A percentile compares a stretch with the other conserved stretches of the same genome.
phyloP scores from a whole-genome alignment of 805 yeast species.

The Candida tammaniensis region DNA sequence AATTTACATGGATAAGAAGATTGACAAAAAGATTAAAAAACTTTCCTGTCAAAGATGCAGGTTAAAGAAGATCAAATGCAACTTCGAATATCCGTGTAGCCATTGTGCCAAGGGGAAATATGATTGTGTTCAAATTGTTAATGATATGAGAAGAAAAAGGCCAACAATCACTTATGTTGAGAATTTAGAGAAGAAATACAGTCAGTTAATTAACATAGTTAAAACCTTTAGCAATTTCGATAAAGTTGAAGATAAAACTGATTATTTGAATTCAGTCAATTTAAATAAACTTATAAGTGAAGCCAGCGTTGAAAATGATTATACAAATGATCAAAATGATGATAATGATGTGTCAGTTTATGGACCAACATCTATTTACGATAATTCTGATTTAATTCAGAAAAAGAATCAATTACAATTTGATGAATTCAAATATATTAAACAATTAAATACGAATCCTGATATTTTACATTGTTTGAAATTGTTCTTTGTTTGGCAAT shows the following conservation, averaged over 20 bases:
- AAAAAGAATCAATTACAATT: conserved; percentile 13
- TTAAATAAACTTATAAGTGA: conserved; percentile 11
- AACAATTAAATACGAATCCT: conserved; percentile 33
- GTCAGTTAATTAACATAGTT: conserved; percentile 22
- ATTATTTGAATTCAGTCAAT: conserved; percentile 19
- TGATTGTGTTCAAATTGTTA: conserved; percentile 45
- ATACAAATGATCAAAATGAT: conserved; percentile 10
- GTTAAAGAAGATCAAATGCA: conserved; percentile 46
- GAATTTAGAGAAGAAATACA: conserved; percentile 34
- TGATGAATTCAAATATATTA: conserved; percentile 15
- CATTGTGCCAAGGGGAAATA: conserved; percentile 42
- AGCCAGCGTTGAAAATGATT: conserved; percentile 3
- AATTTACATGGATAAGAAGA: too few relatives aligned
- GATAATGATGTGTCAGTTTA: conserved; percentile 35
- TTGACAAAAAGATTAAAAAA: not conserved
- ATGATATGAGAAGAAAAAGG: conserved; percentile 50
- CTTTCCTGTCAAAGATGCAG: conserved; percentile 42
- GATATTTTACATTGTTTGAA: conserved; percentile 35
- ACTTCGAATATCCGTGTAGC: conserved; percentile 47
- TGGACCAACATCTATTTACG: conserved; percentile 47
- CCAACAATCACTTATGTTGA: conserved; percentile 51
- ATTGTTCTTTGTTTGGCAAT: conserved; percentile 60
- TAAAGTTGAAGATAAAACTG: conserved; percentile 18
- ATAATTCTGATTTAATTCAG: conserved; percentile 22
- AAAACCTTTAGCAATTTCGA: conserved; percentile 19